Conservation (phyloP, 352 stramenopile species). For the Phytophthora cryptogea region DNA sequence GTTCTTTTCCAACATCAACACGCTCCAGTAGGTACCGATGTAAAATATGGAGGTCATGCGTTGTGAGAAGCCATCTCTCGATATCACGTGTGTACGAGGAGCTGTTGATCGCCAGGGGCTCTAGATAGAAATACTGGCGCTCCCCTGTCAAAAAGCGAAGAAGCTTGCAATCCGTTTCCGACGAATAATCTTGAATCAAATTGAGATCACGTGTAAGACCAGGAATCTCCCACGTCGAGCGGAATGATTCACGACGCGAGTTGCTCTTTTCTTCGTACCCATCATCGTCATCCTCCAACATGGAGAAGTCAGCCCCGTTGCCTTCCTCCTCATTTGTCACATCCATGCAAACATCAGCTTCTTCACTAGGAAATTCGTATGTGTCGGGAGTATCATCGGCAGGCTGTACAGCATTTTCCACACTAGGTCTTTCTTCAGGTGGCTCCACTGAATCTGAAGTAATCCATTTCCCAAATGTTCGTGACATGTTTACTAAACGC, state of each 20-base stretch:
- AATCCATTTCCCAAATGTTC: constrained; percentile 43
- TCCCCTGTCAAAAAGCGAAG: constrained; percentile 63
- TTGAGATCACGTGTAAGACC: constrained; percentile 70
- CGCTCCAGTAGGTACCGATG: constrained; percentile 38
- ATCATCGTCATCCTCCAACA: constrained; percentile 14
- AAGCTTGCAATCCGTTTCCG: constrained; percentile 66
- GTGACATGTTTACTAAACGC: constrained; percentile 36
- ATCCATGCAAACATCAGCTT: constrained; percentile 15
- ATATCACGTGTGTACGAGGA: constrained; percentile 22
- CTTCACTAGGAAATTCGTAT: constrained; percentile 22
- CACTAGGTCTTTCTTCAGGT: not conserved
- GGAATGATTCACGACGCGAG: constrained; percentile 47
- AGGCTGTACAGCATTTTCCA: constrained; percentile 1
- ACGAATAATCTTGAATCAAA: constrained; percentile 77
- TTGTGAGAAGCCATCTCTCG: constrained; percentile 42
- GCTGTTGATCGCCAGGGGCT: constrained; percentile 36
- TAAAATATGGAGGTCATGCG: constrained; percentile 45
- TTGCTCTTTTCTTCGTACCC: constrained; percentile 19
- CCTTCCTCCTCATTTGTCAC: not conserved
- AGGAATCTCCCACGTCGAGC: constrained; percentile 60
- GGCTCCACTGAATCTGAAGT: constrained; percentile 18
- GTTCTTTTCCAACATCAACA: constrained; percentile 32
- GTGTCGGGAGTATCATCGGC: constrained; percentile 11
- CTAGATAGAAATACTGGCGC: constrained; percentile 82
- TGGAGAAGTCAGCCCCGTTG: constrained; percentile 3